Conservation (phyloP, 176 grass and related monocot species). For the Avena eriantha region DNA sequence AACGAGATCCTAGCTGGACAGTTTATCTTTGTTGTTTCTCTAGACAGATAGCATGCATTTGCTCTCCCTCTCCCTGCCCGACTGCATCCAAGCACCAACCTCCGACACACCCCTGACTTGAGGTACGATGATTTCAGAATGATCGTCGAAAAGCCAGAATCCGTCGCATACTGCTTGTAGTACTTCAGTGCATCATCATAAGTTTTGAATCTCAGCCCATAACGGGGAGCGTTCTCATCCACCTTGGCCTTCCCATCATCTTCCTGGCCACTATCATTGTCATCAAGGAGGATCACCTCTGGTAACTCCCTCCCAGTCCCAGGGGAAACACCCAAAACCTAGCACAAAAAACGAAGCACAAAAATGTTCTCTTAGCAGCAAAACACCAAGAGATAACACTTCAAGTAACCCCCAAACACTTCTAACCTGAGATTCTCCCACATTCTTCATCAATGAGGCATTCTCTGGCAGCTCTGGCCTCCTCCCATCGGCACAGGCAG, state of each 20-base stretch:
- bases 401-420: slow-evolving; percentile 1
- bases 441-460: slow-evolving; percentile 10
- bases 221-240: slow-evolving; percentile 56
- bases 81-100: slow-evolving; percentile 84
- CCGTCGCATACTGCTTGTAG: slow-evolving; percentile 82
- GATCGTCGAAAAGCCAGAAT: slow-evolving; percentile 69
- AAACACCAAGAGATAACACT: neutral
- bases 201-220: slow-evolving; percentile 82
- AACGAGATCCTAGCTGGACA: slow-evolving; percentile 80
- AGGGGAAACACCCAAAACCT: slow-evolving; percentile 44
- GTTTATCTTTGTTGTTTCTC: slow-evolving; percentile 81
- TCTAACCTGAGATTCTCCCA: slow-evolving; percentile 45
- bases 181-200: slow-evolving; percentile 76
- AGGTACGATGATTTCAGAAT: slow-evolving; percentile 75
- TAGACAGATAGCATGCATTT: slow-evolving; percentile 81
- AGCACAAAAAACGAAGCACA: slow-evolving; percentile 21
- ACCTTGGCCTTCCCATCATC: slow-evolving; percentile 28
- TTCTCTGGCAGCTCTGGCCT: slow-evolving; percentile 22
- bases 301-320: neutral
- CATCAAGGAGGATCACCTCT: slow-evolving; percentile 57
- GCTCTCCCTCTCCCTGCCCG: slow-evolving; percentile 78
- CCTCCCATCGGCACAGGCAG: slow-evolving; percentile 24
- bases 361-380: neutral
- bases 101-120: slow-evolving; percentile 79
- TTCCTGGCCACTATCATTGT: slow-evolving; percentile 59